Evolutionary conservation across 129 eudicot species (phyloP).

Genomic region (Ambrosia trifida): DNA sequence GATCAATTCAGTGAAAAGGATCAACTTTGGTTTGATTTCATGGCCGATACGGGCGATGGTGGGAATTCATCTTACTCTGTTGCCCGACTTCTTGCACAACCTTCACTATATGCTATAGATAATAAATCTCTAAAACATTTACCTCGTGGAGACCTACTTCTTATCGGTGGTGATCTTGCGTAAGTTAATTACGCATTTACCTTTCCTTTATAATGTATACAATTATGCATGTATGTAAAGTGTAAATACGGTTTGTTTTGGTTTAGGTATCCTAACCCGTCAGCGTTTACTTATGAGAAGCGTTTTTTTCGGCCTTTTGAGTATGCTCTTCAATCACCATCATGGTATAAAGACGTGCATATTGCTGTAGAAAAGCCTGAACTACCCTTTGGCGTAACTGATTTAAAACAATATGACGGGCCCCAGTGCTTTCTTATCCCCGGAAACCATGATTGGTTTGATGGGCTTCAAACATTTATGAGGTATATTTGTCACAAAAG

Average conservation of each 20-base stretch:
- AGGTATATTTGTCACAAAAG: conserved; percentile 97
- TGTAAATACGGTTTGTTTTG: not conserved
- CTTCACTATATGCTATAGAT: conserved; percentile 45
- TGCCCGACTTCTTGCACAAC: conserved; percentile 93
- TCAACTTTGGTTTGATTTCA: conserved; percentile 95
- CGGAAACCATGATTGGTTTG: conserved; percentile 99
- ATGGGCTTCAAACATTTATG: conserved; percentile 95
- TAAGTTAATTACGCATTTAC: conserved; percentile 43
- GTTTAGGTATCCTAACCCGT: conserved; percentile 93
- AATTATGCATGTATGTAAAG: not conserved
- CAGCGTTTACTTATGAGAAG: conserved; percentile 80
- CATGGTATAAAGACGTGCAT: conserved; percentile 88
- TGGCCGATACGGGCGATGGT: conserved; percentile 99
- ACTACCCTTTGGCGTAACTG: conserved; percentile 72
- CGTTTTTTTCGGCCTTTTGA: conserved; percentile 94
- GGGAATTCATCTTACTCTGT: conserved; percentile 89
- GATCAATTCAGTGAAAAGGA: conserved; percentile 83
- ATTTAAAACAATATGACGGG: conserved; percentile 73
- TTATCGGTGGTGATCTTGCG: conserved; percentile 99
- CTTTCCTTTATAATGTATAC: not conserved
- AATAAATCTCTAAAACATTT: conserved; percentile 42
- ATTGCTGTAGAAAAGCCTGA: conserved; percentile 95
- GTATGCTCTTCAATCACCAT: conserved; percentile 89
- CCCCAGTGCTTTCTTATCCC: conserved; percentile 97
- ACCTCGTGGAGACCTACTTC: conserved; percentile 88